Base-by-base conservation (phyloP, 139 green algal species). In the Picochlorum sp. region DNA sequence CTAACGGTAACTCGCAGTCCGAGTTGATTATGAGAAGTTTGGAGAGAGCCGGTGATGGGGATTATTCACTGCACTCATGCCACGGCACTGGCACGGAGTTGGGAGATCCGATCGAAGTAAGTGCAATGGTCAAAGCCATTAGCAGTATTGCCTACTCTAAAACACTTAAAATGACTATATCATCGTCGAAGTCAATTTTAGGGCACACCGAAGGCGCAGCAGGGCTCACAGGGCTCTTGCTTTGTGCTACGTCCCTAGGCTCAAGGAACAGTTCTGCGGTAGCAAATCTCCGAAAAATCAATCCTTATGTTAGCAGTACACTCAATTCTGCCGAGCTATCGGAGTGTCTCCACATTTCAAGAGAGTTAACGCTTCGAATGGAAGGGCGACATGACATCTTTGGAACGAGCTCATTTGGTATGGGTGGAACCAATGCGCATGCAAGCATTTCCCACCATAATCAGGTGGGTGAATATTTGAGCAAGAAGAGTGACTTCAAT, bases 101-200 rank as follows among this genome's bases (percentile, higher is more conserved):
- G 18, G 89, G 89, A 16, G 89, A 95, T 64, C 87, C 89, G 6
- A 95, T 95, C 38, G 89, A 95, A 64, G 63, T 92, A 2, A 82
- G 80, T 2, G 86, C 88, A 6, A 49, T 77, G 15, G 23, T 51
- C 4, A 30, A 50, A 45, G 62, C 62, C 6, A 30, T 73, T 14
- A 34, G 52, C 37, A 18, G 44, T 57, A 30, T 30, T 30, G 4
- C 28, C 28, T 30, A 30, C 28, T 30, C 28, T 30, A 30, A 30
- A 30, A 30, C 28, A 30, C 28, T 30, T 7, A 30, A 30, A 30
- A 5, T 65, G 26, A 51, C 23, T 32, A 11, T 65, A 6, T 16
- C 13, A 15, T 51, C 49, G 81, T 81, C 49, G 13, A 71, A 93
- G 68, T 81, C 74, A 6, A 60, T 46, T 56, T 62, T 62, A 11